Evolutionary conservation across 495 filamentous ascomycete genomes (phyloP), one percentile per base, ranked within the genome.

Genomic region (Elaphomyces granulatus): DNA sequence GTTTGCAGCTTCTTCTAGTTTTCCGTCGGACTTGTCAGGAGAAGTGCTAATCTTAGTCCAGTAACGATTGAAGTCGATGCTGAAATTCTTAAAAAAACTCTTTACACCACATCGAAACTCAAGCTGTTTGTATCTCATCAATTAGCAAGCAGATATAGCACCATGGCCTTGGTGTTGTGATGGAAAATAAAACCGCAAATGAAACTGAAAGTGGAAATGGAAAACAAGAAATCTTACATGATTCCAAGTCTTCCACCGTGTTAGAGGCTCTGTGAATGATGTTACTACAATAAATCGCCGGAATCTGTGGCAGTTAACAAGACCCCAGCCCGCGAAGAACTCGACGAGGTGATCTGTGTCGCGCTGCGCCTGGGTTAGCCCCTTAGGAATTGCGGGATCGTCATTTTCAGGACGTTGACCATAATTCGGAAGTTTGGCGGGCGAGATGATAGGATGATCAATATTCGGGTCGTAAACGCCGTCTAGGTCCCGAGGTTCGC

Each of bases 311-410:
- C 49, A 37, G 28, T 65, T 51, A 8, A 59, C 32, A 1, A 63
- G 36, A 1, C 52, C 44, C 64, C 61, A 70, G 3, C 64, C 63
- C 2, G 66, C 61, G 37, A 69, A 67, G 20, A 62, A 56, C 40
- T 67, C 58, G 2, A 58, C 50, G 6, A 71, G 47, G 26, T 59
- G 52, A 38, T 64, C 57, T 12, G 60, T 45, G 16, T 68, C 50
- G 26, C 48, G 45, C 8, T 57, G 44, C 2, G 43, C 36, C 19
- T 54, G 55, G 16, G 38, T 52, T 1, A 53, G 35, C 8, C 44
- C 49, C 21, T 31, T 46, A 1, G 51, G 49, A 8, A 56, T 44
- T 1, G 42, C 35, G 1, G 45, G 44, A n/a, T 43, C 31, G 16
- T 50, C 45, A 1, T 50, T 12, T 14, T 53, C 43, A 0, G 44